Conservation (phyloP, 352 stramenopile species). For the Globisporangium abappressorium region DNA sequence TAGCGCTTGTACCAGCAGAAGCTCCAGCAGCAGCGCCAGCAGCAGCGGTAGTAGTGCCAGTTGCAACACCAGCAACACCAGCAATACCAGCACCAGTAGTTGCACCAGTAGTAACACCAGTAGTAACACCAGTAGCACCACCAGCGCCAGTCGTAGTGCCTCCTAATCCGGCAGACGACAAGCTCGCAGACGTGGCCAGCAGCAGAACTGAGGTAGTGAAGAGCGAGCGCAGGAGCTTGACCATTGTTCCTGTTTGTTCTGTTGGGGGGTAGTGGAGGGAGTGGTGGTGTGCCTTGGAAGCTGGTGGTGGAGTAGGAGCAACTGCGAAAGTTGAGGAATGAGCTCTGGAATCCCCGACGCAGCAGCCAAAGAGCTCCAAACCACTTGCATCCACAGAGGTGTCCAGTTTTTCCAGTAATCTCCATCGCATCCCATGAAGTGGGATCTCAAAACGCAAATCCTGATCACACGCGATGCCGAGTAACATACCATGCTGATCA, state of each 20-base stretch:
- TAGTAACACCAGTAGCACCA: neutral
- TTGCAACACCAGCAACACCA: no score
- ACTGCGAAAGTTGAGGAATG: conserved; percentile 13
- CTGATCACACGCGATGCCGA: neutral
- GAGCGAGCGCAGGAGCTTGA: conserved; percentile 8
- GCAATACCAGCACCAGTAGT: neutral
- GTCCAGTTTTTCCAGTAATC: neutral
- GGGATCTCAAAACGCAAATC: neutral
- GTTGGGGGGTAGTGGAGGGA: neutral
- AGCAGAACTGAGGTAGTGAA: neutral
- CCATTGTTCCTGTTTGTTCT: neutral
- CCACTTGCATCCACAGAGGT: neutral
- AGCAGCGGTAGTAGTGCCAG: no score
- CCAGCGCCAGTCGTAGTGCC: neutral
- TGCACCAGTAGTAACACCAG: neutral
- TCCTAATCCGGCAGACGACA: neutral
- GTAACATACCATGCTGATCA: neutral
- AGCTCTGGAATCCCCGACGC: conserved; percentile 3
- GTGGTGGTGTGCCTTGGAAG: conserved; percentile 3
- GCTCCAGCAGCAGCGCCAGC: no score
- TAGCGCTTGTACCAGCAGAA: neutral
- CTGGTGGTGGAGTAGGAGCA: neutral
- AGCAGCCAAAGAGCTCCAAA: neutral
- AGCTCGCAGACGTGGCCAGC: neutral
- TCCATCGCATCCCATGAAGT: neutral